phyloP scores from a whole-genome alignment of 495 filamentous ascomycete species.

The Neurospora tetrasperma region DNA sequence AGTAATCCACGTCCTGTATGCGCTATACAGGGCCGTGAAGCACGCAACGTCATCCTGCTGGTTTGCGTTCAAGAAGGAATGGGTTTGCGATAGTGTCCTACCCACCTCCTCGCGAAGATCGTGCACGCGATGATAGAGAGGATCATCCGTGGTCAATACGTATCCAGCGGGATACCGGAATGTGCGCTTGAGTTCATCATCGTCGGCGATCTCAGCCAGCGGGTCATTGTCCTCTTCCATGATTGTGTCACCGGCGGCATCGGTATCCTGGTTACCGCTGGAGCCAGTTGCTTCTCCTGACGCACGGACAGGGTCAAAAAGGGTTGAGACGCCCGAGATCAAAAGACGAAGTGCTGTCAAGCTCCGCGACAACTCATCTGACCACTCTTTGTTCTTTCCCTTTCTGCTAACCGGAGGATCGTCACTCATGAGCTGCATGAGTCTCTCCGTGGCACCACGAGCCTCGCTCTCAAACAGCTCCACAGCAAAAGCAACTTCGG shows the following conservation, averaged over 20 bases:
- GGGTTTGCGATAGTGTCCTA: constrained; percentile 69
- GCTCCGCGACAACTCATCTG: constrained; percentile 87
- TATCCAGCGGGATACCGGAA: constrained; percentile 85
- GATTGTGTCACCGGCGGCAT: constrained; percentile 33
- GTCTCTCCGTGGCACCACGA: constrained; percentile 39
- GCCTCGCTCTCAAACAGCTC: constrained; percentile 78
- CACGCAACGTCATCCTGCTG: constrained; percentile 94
- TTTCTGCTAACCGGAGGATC: constrained; percentile 80
- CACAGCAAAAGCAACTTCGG: constrained; percentile 80
- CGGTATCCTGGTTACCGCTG: constrained; percentile 30
- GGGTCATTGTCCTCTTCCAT: constrained; percentile 56
- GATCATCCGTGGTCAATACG: constrained; percentile 49
- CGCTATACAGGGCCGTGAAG: constrained; percentile 84
- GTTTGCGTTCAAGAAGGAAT: constrained; percentile 69
- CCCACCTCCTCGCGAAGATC: constrained; percentile 68
- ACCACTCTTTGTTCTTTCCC: constrained; percentile 96
- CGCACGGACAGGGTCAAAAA: constrained; percentile 73
- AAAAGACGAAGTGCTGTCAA: constrained; percentile 75
- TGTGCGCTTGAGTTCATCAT: constrained; percentile 68
- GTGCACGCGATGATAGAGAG: constrained; percentile 67
- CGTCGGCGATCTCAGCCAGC: constrained; percentile 60
- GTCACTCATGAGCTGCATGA: constrained; percentile 67
- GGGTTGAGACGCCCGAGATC: constrained; percentile 73
- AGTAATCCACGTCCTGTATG: constrained; percentile 93
- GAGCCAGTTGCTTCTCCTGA: constrained; percentile 33